Base-by-base conservation (phyloP, 148 eudicot genomes). In the Rhododendron simsii region DNA sequence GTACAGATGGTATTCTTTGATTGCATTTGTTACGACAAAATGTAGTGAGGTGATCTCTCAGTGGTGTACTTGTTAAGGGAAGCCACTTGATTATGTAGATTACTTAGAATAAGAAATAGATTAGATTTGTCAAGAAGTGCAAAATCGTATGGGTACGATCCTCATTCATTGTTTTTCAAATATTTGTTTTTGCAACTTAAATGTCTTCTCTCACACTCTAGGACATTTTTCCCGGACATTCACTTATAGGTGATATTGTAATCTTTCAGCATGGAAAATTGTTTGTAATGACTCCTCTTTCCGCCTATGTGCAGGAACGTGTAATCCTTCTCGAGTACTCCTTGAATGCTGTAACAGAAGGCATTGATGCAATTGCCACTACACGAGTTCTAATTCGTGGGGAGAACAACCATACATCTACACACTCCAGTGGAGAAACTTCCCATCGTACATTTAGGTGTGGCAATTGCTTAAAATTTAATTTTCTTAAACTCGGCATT, bases 321-420 rank as follows among this genome's bases (percentile, higher is more conserved):
- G 99, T 95, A 80, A 92, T 93, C 63, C 98, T 97, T 74, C 90
- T 93, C 0, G 99, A 94, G 93, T 97, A 97, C 85, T 93, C 98
- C n/a, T 26, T 97, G 86, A 83, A 90, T 67, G 95, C 91, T n/a
- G 98, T 97, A 65, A 97, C 98, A 7, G 95, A 93, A 91, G 98
- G 98, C 71, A 95, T 97, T 85, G 99, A 97, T 87, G 99, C 99
- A 82, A 90, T 97, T 75, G 96, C 98, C 78, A 91, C 95, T 82
- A 97, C 99, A 7, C 90, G 93, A 85, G 99, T 97, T 81, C 83
- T 95, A 67, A 90, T 97, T 84, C 92, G 96, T 18, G 94, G 88
- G 78, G 94, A 97, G 26, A 81, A 91, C 44, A 87, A 89, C 80
- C 86, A 87, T 82, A 88, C 91, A 30, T 55, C 98, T 28, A 95